These are phyloP conservation scores for Monarda citriodora DNA, from an alignment of 305 asterid genomes.

Conservation along the genomic window DNA sequence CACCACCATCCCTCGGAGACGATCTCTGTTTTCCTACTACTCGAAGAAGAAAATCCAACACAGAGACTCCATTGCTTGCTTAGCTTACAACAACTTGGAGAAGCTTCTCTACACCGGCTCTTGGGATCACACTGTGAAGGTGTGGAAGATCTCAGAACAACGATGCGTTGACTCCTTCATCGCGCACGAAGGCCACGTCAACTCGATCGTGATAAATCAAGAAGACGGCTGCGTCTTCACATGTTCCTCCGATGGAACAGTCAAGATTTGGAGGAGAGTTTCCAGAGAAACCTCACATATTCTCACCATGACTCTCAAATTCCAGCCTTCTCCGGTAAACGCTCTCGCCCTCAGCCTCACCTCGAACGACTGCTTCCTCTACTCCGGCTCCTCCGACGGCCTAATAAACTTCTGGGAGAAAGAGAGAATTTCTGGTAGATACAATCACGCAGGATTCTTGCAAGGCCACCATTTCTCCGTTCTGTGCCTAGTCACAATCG, in stretches of 20 bases:
- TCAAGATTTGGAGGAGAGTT: conserved; percentile 77
- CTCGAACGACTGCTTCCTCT: conserved; percentile 38
- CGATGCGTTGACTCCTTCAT: conserved; percentile 58
- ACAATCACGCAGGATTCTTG: conserved; percentile 70
- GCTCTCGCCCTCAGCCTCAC: conserved; percentile 49
- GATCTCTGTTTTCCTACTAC: conserved; percentile 40
- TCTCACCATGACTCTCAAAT: conserved; percentile 65
- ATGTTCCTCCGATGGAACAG: conserved; percentile 70
- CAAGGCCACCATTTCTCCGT: conserved; percentile 77
- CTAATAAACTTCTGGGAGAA: conserved; percentile 76
- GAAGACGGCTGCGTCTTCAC: conserved; percentile 78
- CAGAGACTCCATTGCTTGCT: conserved; percentile 47
- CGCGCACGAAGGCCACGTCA: conserved; percentile 78
- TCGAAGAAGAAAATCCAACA: conserved; percentile 34
- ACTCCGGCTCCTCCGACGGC: conserved; percentile 81
- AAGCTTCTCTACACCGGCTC: conserved; percentile 80
- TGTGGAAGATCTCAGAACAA: conserved; percentile 56
- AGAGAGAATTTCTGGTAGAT: conserved; percentile 65
- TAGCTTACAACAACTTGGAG: conserved; percentile 60
- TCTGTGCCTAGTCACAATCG: conserved; percentile 57
- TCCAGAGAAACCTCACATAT: conserved; percentile 52
- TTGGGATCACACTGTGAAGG: conserved; percentile 66
- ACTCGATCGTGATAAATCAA: conserved; percentile 56
- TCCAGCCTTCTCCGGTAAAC: conserved; percentile 66
- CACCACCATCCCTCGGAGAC: conserved; percentile 47